Evolutionary conservation across 179 eudicot species (phyloP).

Genomic region (Patellifolia procumbens): DNA sequence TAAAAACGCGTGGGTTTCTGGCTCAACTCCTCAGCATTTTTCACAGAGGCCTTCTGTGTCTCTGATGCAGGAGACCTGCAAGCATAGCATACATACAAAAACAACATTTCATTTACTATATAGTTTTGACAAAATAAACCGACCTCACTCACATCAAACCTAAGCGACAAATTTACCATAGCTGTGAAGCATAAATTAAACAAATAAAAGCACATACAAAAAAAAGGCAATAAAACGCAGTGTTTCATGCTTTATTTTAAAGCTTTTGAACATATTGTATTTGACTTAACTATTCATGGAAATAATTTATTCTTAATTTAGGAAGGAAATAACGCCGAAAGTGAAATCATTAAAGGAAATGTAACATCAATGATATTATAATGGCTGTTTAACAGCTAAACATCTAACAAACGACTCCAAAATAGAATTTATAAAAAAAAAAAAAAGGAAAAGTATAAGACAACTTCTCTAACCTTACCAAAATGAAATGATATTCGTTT

Average conservation of each 20-base stretch:
- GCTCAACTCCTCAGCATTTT: neutral
- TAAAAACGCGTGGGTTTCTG: slow-evolving; percentile 3
- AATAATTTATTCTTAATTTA: neutral
- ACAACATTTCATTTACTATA: slow-evolving; percentile 13
- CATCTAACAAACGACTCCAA: neutral
- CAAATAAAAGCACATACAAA: too few relatives aligned
- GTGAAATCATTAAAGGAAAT: neutral
- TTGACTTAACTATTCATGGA: too few relatives aligned
- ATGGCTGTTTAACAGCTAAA: neutral
- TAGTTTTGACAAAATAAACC: slow-evolving; percentile 15
- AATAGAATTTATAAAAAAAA: neutral
- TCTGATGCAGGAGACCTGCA: slow-evolving; percentile 15
- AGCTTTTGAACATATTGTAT: too few relatives aligned
- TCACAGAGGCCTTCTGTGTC: neutral
- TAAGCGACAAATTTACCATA: neutral
- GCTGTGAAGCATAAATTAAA: neutral
- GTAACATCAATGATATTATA: neutral
- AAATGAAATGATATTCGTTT: neutral
- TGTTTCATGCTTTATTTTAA: too few relatives aligned
- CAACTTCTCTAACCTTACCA: slow-evolving; percentile 11
- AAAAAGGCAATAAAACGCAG: neutral
- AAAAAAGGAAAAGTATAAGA: neutral
- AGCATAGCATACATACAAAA: slow-evolving; percentile 15
- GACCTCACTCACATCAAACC: neutral
- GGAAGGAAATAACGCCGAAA: slow-evolving; percentile 5